Evolutionary conservation across 2,329 filamentous ascomycete genomes (phyloP), one percentile per base, ranked within the genome.

Genomic region (Aspergillus costaricaensis): DNA sequence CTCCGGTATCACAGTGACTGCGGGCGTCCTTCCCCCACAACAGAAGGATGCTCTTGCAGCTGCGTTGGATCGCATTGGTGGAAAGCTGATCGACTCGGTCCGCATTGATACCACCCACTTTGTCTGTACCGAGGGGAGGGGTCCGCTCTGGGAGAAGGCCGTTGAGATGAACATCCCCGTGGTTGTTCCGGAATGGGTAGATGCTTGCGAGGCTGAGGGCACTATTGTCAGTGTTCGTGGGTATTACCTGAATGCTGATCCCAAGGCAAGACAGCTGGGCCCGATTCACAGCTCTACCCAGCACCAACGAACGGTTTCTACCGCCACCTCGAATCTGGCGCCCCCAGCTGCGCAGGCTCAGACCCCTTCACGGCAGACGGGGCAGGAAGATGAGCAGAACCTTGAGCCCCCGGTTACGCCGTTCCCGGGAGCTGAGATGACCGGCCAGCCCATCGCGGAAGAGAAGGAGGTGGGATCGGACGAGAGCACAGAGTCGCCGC

Each of bases 31-130:
- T 77, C 91, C 93, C 2, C 82, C 85, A 7, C 81, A 88, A 56
- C 81, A 89, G 58, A 88, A 87, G 72, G 91, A 96, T 67, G 88
- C 84, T 63, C 84, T 99, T 19, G 83, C 85, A 50, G 83, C 83
- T 49, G 91, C 93, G 1, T 86, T 97, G 38, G 88, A 95, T 71
- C 85, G 92, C 67, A 96, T 99, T 68, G 95, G 95, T 52, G 95
- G 92, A 62, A 96, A 95, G 82, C 83, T 98, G 65, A 90, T 92
- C 59, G 94, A 97, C 68, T 86, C 86, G 12, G 92, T 98, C 55
- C 86, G 94, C 70, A 98, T 99, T 72, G 95, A 99, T 75, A 99
- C 95, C 0, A 99, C 95, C 15, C 95, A 99, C 78, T 99, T 99
- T 75, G 92, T 99, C 61, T 98, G 94, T 65, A 96, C 92, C 9